Evolutionary conservation across 495 filamentous ascomycete genomes (phyloP).

Genomic region (Aspergillus egyptiacus): DNA sequence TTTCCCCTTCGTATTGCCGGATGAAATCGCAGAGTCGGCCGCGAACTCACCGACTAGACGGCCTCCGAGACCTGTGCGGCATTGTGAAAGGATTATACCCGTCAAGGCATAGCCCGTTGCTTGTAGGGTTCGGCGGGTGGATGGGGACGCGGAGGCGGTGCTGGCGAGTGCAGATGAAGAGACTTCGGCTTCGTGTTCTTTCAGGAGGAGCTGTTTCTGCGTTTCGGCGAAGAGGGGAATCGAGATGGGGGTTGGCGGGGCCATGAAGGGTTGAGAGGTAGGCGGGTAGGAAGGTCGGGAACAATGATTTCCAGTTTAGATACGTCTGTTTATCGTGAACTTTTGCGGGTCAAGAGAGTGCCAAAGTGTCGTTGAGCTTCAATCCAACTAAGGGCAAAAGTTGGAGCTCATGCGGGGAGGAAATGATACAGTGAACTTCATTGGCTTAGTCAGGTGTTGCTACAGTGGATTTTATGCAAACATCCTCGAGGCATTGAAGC

Average conservation of each 20-base stretch:
- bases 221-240: constrained; percentile 70
- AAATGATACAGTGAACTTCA: constrained; percentile 7
- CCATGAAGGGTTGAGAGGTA: background rate
- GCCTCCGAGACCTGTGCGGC: constrained; percentile 88
- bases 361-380: background rate
- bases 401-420: constrained; percentile 7
- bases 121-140: constrained; percentile 68
- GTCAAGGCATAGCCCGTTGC: constrained; percentile 83
- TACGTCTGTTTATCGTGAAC: background rate
- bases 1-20: constrained; percentile 11
- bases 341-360: background rate
- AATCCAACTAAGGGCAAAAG: background rate
- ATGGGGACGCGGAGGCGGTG: constrained; percentile 64
- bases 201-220: constrained; percentile 70
- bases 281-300: background rate
- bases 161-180: constrained; percentile 50
- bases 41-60: constrained; percentile 77
- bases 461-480: background rate
- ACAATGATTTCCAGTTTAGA: too few species aligned
- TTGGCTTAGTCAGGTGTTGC: constrained; percentile 5
- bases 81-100: constrained; percentile 67
- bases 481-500: background rate
- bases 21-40: constrained; percentile 60
- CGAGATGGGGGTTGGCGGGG: constrained; percentile 38
- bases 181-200: constrained; percentile 68